These are phyloP conservation scores for Claviceps sp. DNA, from an alignment of 2,329 filamentous ascomycete species.

Conservation along the genomic window DNA sequence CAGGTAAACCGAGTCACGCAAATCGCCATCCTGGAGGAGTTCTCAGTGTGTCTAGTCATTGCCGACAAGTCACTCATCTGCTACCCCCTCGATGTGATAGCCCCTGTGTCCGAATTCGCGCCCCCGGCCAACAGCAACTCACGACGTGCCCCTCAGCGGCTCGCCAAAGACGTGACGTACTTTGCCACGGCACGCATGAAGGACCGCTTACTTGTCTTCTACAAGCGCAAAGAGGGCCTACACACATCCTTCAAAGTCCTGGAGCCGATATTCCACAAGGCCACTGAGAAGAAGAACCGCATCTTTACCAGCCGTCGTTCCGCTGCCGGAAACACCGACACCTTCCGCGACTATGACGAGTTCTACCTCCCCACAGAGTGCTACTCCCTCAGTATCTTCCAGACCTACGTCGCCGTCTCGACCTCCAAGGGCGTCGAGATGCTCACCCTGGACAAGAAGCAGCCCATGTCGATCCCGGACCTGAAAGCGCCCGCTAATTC, in stretches of 20 bases:
- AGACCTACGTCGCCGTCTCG: slow-evolving; percentile 81
- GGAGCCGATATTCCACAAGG: slow-evolving; percentile 89
- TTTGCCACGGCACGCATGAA: slow-evolving; percentile 97
- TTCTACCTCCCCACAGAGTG: slow-evolving; percentile 97
- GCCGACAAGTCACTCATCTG: slow-evolving; percentile 84
- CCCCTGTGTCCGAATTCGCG: slow-evolving; percentile 47
- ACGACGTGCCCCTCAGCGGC: slow-evolving; percentile 77
- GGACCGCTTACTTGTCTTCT: slow-evolving; percentile 85
- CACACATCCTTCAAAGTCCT: slow-evolving; percentile 94
- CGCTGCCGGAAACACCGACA: slow-evolving; percentile 67
- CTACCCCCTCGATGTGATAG: slow-evolving; percentile 81
- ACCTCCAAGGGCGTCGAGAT: slow-evolving; percentile 91
- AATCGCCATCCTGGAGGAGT: slow-evolving; percentile 88
- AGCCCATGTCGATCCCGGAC: slow-evolving; percentile 86
- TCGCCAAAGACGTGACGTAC: slow-evolving; percentile 89
- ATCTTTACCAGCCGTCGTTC: slow-evolving; percentile 45
- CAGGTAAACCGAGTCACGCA: slow-evolving; percentile 70
- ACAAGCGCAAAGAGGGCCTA: slow-evolving; percentile 88
- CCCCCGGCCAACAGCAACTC: slow-evolving; percentile 55
- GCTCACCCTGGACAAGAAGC: slow-evolving; percentile 92
- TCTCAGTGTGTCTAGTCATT: slow-evolving; percentile 82
- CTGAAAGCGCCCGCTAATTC: slow-evolving; percentile 64
- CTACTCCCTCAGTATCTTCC: slow-evolving; percentile 90
- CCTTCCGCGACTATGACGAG: slow-evolving; percentile 96
- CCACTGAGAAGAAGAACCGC: slow-evolving; percentile 67